Base-by-base conservation (phyloP, 768 basidiomycete genomes). In the Phlebiopsis gigantea region DNA sequence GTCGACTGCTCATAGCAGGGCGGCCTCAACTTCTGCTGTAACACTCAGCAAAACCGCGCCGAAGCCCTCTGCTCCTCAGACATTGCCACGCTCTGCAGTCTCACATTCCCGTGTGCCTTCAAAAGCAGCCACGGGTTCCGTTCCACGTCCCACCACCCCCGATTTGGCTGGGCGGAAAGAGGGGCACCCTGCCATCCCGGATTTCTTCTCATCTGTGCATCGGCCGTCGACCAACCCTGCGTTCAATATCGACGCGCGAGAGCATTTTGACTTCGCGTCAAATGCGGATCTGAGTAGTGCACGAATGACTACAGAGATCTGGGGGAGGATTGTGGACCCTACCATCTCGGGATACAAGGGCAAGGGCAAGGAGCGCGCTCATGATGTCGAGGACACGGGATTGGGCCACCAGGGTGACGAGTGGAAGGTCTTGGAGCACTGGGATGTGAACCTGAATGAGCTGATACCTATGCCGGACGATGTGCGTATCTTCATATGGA, bases 141-240 rank as follows among this genome's bases (percentile, higher is more conserved):
- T 28, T 31, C 25, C 50, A 19, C 39, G 51, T 17, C 30, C 51
- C 22, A 42, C 49, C 15, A 50, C 57, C 9, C 57, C 52, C 14
- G 53, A 56, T 22, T 21, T 19, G 10, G 28, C 28, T 10, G 26
- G 26, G 9, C 47, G n/a, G 26, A 48, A 29, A 30, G 47, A 48
- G 26, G 47, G 30, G 9, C 59, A 31, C 55, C 66, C 54, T 54
- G 55, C 8, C 47, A 65, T 70, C 9, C 83, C 89, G 2, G 80
- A 89, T 65, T 94, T 85, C 68, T 78, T 93, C 47, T 96, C 93
- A 1, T 77, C 82, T 0, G 77, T 90, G 48, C 93, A 93, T 67
- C 78, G 75, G 22, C 88, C 92, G 4, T 95, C 93, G 1, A 93
- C 88, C 0, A 90, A 93, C 67, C 94, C 94, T 0, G 69, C 75